These are phyloP conservation scores for Fusarium sp. DNA, from an alignment of 2,329 filamentous ascomycete species.

Conservation along the genomic window DNA sequence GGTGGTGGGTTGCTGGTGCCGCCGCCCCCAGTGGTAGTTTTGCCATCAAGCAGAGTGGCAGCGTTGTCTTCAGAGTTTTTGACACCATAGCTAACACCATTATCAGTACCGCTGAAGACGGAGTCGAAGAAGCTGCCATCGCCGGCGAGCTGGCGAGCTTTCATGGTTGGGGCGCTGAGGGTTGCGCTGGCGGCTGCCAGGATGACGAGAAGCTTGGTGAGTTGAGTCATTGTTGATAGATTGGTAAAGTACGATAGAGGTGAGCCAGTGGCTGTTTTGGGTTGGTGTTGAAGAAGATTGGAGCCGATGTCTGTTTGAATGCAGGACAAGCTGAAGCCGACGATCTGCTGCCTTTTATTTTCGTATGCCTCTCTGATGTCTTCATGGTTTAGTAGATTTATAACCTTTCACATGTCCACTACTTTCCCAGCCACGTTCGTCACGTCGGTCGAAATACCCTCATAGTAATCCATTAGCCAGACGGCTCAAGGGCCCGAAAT, in stretches of 20 bases:
- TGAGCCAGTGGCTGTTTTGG: not conserved
- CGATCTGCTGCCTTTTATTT: not conserved
- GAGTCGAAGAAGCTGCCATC: not conserved
- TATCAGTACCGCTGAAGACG: not conserved
- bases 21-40: not conserved
- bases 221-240: not conserved
- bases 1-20: not conserved
- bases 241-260: not conserved
- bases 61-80: not conserved
- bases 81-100: not conserved
- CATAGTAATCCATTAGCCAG: not conserved
- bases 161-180: not conserved
- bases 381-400: not conserved
- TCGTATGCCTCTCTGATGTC: not conserved
- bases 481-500: too few species aligned
- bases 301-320: not conserved
- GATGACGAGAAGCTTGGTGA: not conserved
- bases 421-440: not conserved
- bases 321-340: not conserved
- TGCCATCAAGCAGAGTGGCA: not conserved
- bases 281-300: not conserved
- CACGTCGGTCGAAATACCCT: not conserved
- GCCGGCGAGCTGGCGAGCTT: not conserved
- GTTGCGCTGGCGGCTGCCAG: not conserved
- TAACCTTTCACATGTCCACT: not conserved